Evolutionary conservation across 148 eudicot species (phyloP), one percentile per base, ranked within the genome.

Genomic region (Rhododendron griersonianum): DNA sequence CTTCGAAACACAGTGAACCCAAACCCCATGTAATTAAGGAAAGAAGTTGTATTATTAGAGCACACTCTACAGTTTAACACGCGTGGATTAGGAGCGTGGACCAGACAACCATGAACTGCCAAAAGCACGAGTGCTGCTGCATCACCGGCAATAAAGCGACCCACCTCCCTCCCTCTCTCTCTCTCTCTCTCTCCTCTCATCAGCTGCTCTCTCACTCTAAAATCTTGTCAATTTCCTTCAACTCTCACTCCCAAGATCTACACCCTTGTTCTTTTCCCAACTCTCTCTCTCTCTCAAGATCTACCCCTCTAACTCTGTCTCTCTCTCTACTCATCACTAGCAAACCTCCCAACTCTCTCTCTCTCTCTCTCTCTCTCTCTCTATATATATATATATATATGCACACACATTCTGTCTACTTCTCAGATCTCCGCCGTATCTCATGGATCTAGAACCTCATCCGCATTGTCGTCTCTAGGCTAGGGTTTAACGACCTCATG

Each of bases 171-270:
- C 82, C 11, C 33, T 13, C 3, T 45, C 81, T 44, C 81, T 10
- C 82, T 14, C 28, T 16, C 61, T 55, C 61, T 55, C 61, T 55
- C 61, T 14, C 50, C 50, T 9, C 78, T 33, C 39, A 9, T 9
- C 11, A 57, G 7, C 78, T 74, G 0, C 81, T 45, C 57, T 51
- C 61, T 48, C 39, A 11, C 78, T 69, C 61, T 14, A 67, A 8
- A 44, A 15, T 80, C 63, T 80, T 82, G 18, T 82, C 75, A 30
- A 53, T 2, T 61, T 23, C 41, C n/a, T 18, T 83, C 59, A 3
- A 71, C 35, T 71, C 77, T 59, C 74, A 13, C 85, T 83, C 44
- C 41, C 76, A 82, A 82, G 84, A 82, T 84, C 79, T 84, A 7
- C 41, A 4, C 41, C 14, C 6, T 28, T 35, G 44, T 59, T 37